A percentile compares a stretch with the other conserved stretches of the same genome.
phyloP scores from a whole-genome alignment of 139 green algal genomes.

The Chlamydomonas sp. region DNA sequence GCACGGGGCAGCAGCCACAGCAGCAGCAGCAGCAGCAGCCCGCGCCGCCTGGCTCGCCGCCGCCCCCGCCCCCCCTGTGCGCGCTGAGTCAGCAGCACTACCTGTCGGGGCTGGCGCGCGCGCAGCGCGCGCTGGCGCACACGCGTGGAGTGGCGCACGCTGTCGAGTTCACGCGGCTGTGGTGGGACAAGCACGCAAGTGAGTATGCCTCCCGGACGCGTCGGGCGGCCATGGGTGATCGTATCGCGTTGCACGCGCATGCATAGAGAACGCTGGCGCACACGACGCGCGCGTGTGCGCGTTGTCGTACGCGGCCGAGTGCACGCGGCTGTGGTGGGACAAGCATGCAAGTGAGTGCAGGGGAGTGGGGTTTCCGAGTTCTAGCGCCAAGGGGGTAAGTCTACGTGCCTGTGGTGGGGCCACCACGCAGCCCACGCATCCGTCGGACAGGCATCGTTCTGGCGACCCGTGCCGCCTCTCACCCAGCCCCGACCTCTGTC shows the following conservation, averaged over 20 bases:
- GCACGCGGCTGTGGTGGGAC: conserved; percentile 35
- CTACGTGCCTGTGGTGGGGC: not conserved
- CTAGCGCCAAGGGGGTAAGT: not conserved
- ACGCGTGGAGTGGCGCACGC: not conserved
- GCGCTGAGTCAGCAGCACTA: not conserved
- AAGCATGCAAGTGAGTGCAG: not conserved
- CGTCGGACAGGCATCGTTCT: conserved; percentile 26
- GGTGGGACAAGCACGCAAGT: conserved; percentile 59
- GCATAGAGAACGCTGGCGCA: not conserved
- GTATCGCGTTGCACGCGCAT: not conserved
- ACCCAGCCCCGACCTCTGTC: not conserved
- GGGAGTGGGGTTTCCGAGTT: not conserved
- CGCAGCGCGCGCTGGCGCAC: not conserved
- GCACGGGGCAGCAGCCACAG: too few species aligned
- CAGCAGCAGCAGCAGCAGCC: too few species aligned
- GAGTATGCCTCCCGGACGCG: not conserved
- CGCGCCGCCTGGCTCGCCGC: too few species aligned
- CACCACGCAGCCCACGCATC: not conserved
- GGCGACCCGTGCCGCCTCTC: conserved; percentile 49
- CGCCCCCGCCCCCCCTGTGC: too few species aligned
- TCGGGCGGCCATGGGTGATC: not conserved
- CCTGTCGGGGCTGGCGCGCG: not conserved
- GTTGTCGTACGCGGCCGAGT: conserved; percentile 32
- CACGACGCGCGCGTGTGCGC: not conserved
- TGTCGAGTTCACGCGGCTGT: conserved; percentile 59